Percentiles rank a stretch among this genome's conserved stretches.
phyloP scores from a whole-genome alignment of 495 filamentous ascomycete genomes.

The Thermothielavioides terrestris region DNA sequence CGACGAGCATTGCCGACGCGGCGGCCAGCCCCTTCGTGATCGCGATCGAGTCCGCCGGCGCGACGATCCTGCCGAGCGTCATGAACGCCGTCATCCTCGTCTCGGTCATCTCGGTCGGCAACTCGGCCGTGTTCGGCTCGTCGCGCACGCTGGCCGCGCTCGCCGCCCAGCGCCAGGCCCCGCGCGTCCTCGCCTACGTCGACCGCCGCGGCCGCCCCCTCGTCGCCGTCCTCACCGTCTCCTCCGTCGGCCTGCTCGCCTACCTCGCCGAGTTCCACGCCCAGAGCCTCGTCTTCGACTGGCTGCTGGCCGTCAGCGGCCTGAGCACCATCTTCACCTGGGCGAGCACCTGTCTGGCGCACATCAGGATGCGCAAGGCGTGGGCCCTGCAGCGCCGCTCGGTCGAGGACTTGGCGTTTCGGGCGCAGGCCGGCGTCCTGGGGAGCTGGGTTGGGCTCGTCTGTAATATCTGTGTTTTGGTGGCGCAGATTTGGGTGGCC shows the following conservation, averaged over 20 bases:
- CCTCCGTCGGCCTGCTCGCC: conserved; percentile 62
- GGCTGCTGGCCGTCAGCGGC: conserved; percentile 87
- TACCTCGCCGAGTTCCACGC: conserved; percentile 62
- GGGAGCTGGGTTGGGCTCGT: conserved; percentile 80
- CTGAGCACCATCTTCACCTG: conserved; percentile 90
- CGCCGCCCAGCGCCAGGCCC: conserved; percentile 78
- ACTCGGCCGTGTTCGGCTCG: conserved; percentile 80
- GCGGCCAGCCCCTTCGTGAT: conserved; percentile 84
- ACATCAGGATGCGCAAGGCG: conserved; percentile 83
- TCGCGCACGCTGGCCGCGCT: conserved; percentile 82
- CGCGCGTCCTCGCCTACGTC: conserved; percentile 67
- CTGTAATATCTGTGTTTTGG: conserved; percentile 69
- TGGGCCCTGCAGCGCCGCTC: conserved; percentile 66
- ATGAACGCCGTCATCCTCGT: conserved; percentile 93
- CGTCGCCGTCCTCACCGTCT: conserved; percentile 59
- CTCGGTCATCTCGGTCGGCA: conserved; percentile 79
- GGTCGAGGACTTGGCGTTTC: conserved; percentile 74
- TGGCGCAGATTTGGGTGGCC: conserved; percentile 88
- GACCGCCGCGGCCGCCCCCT: conserved; percentile 78
- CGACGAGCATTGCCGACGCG: conserved; percentile 49
- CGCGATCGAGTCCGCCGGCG: conserved; percentile 71
- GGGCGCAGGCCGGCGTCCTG: conserved; percentile 66
- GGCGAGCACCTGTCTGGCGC: conserved; percentile 77
- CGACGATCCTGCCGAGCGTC: conserved; percentile 63
- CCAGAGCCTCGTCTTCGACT: conserved; percentile 60